A percentile compares a stretch with the other conserved stretches of the same genome.
Conservation (phyloP, 148 eudicot species). For the Rhododendron molle region DNA sequence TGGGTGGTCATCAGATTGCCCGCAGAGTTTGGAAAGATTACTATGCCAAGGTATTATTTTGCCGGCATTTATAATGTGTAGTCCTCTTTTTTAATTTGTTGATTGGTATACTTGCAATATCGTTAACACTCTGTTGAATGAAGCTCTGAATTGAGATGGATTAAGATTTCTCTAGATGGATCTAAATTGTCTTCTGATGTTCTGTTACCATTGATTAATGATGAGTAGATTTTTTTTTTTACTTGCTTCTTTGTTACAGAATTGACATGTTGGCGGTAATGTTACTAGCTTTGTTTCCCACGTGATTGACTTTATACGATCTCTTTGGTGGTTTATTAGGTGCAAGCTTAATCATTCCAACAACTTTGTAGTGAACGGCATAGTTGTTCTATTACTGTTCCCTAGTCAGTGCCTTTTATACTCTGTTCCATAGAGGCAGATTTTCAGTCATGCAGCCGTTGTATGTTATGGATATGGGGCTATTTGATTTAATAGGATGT, state of each 20-base stretch:
- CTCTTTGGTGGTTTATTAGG: background rate
- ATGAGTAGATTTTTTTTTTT: too few species aligned
- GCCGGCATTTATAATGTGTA: background rate
- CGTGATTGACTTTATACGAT: background rate
- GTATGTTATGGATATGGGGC: background rate
- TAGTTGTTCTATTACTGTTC: background rate
- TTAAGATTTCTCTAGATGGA: background rate
- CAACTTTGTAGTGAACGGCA: background rate
- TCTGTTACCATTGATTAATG: background rate
- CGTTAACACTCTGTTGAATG: background rate
- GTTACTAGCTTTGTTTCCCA: background rate
- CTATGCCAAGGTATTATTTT: conserved; percentile 60
- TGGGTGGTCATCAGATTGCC: conserved; percentile 82
- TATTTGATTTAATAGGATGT: background rate
- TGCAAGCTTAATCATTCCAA: background rate
- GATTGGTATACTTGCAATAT: background rate
- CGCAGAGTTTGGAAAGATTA: conserved; percentile 88
- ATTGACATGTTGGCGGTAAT: background rate
- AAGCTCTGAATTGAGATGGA: background rate
- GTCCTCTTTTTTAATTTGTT: background rate
- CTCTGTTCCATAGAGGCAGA: background rate
- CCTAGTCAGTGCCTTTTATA: background rate
- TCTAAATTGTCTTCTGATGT: background rate
- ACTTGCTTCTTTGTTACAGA: background rate
- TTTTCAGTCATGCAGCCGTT: background rate